Evolutionary conservation across 352 stramenopile genomes (phyloP).

Genomic region (Phytophthora vignae): DNA sequence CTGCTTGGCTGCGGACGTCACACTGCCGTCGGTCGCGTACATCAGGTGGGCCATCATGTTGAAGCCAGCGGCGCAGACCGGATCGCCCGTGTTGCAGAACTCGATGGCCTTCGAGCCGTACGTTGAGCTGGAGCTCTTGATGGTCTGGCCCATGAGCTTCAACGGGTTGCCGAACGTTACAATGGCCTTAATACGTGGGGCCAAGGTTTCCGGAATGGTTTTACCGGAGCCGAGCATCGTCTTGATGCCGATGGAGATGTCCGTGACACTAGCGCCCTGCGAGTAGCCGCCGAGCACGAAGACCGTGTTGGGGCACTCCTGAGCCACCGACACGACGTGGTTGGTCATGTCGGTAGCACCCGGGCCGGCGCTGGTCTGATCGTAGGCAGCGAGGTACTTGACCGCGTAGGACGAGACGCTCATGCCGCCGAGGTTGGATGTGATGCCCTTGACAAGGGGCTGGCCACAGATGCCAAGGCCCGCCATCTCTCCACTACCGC

Average conservation of each 20-base stretch:
- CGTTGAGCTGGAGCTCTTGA: constrained; percentile 32
- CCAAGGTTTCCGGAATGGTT: constrained; percentile 33
- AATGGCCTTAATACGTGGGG: constrained; percentile 39
- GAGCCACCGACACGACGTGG: constrained; percentile 33
- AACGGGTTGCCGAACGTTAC: constrained; percentile 50
- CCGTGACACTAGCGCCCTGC: constrained; percentile 41
- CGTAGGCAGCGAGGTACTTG: constrained; percentile 26
- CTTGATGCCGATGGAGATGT: constrained; percentile 41
- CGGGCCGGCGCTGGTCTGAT: constrained; percentile 19
- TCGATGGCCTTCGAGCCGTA: constrained; percentile 44
- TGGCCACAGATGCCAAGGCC: constrained; percentile 37
- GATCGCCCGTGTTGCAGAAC: constrained; percentile 40
- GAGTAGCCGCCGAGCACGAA: constrained; percentile 46
- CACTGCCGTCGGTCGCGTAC: constrained; percentile 40
- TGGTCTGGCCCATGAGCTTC: constrained; percentile 39
- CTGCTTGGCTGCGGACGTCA: constrained; percentile 32
- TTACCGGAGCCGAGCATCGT: constrained; percentile 36
- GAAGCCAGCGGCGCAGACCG: constrained; percentile 39
- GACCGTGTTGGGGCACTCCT: constrained; percentile 40
- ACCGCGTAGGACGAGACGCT: constrained; percentile 44
- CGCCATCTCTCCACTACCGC: constrained; percentile 31
- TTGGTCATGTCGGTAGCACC: constrained; percentile 46
- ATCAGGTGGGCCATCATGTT: constrained; percentile 44
- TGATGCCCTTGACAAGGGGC: neutral
- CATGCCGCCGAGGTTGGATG: constrained; percentile 19